A percentile compares a stretch with the other conserved stretches of the same genome.
Evolutionary conservation across 2,329 filamentous ascomycete species (phyloP).

Genomic region (Madurella fahalii): DNA sequence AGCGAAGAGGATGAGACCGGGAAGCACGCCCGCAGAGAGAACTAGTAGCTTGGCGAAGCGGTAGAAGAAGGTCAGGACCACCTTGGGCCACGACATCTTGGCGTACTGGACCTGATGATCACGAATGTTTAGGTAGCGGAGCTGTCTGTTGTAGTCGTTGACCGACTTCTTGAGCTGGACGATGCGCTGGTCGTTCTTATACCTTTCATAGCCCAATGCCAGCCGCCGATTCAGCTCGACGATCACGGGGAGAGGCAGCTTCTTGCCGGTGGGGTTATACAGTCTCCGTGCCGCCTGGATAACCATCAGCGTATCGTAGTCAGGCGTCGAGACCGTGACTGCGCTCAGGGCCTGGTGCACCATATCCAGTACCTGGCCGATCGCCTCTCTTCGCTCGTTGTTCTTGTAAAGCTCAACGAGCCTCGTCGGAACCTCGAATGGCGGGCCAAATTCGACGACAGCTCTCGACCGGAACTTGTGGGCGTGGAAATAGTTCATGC

Average conservation of each 20-base stretch:
- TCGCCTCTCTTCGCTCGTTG: constrained; percentile 80
- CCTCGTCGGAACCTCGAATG: constrained; percentile 78
- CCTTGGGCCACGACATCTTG: constrained; percentile 71
- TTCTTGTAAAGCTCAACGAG: constrained; percentile 81
- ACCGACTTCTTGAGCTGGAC: constrained; percentile 70
- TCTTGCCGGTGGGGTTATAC: constrained; percentile 93
- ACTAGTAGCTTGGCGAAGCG: constrained; percentile 72
- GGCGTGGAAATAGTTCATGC: constrained; percentile 99
- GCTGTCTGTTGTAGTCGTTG: constrained; percentile 78
- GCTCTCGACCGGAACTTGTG: constrained; percentile 97
- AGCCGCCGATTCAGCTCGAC: constrained; percentile 91
- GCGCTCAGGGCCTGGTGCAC: constrained; percentile 81
- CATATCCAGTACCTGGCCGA: constrained; percentile 77
- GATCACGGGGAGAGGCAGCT: constrained; percentile 84
- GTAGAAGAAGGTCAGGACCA: constrained; percentile 74
- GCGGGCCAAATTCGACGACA: constrained; percentile 89
- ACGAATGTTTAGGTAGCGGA: constrained; percentile 79
- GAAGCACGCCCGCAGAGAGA: constrained; percentile 75
- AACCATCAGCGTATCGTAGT: constrained; percentile 95
- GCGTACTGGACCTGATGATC: constrained; percentile 95
- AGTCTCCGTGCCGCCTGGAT: constrained; percentile 90
- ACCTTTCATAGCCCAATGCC: constrained; percentile 85
- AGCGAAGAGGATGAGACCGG: constrained; percentile 80
- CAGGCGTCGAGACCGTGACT: constrained; percentile 86
- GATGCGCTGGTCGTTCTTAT: constrained; percentile 86